Conservation (phyloP, 192 early-diverging fungal species). For the Entomortierella chlamydospora region DNA sequence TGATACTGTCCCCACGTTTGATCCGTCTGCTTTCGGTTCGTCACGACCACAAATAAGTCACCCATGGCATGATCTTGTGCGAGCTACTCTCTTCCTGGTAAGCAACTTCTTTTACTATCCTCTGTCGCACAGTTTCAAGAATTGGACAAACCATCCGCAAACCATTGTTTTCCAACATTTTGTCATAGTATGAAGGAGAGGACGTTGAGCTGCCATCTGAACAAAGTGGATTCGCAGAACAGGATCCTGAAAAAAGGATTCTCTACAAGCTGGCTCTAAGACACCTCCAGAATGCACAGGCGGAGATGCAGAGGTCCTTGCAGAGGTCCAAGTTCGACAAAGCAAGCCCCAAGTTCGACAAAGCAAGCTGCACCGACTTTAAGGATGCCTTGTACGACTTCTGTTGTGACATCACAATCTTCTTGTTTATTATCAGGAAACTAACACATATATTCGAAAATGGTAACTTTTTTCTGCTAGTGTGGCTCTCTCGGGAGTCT, state of each 20-base stretch:
- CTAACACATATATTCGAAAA: conserved; percentile 3
- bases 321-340: too few species aligned
- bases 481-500: conserved; percentile 19
- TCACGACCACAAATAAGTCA: conserved; percentile 28
- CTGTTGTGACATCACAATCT: background rate
- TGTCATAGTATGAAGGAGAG: conserved; percentile 22
- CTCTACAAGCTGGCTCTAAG: conserved; percentile 19
- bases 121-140: conserved; percentile 13
- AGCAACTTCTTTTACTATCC: conserved; percentile 6
- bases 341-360: conserved; percentile 11
- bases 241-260: conserved; percentile 17
- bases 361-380: conserved; percentile 2
- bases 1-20: conserved; percentile 6
- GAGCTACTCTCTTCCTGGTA: conserved; percentile 22
- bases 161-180: conserved; percentile 12
- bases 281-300: conserved; percentile 24
- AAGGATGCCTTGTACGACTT: conserved; percentile 11
- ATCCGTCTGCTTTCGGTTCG: conserved; percentile 1
- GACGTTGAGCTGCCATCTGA: conserved; percentile 23
- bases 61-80: conserved; percentile 34
- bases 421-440: background rate
- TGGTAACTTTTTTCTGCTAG: conserved; percentile 7
- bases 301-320: conserved; percentile 1
- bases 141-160: conserved; percentile 3
- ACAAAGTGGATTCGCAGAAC: conserved; percentile 12